Conservation (phyloP, 305 asterid genomes). For the Fraxinus ornus region DNA sequence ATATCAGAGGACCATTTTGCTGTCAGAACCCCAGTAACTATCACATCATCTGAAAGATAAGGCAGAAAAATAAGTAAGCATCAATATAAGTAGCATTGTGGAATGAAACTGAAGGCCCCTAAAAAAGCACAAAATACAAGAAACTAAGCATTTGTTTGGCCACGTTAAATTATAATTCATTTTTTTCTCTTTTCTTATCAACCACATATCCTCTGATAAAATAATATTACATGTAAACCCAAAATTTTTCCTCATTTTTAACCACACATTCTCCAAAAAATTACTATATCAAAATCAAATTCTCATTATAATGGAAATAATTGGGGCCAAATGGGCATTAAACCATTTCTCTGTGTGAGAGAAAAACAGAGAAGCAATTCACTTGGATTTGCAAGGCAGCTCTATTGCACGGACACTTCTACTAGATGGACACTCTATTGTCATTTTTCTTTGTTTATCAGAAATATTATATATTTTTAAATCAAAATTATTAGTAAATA, state of each 20-base stretch:
- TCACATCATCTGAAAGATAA: conserved; percentile 70
- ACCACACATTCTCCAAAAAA: too few relatives aligned
- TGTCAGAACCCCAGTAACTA: conserved; percentile 87
- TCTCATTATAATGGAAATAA: too few relatives aligned
- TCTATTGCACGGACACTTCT: neutral
- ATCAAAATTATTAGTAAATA: neutral
- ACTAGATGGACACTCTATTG: neutral
- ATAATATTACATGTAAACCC: too few relatives aligned
- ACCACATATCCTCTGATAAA: too few relatives aligned
- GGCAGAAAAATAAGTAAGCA: neutral
- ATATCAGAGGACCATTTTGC: conserved; percentile 83
- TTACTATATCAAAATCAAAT: too few relatives aligned
- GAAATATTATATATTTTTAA: too few relatives aligned
- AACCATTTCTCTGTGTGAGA: neutral
- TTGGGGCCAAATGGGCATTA: too few relatives aligned
- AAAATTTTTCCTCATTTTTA: too few relatives aligned
- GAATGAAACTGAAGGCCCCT: neutral
- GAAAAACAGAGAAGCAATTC: neutral
- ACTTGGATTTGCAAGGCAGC: neutral
- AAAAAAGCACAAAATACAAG: neutral
- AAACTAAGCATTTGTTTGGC: neutral
- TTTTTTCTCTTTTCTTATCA: too few relatives aligned
- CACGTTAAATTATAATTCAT: too few relatives aligned
- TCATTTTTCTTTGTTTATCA: too few relatives aligned
- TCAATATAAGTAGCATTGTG: neutral